These are phyloP conservation scores for Pseudocercospora eumusae DNA, from an alignment of 2,329 filamentous ascomycete genomes.

Conservation along the genomic window DNA sequence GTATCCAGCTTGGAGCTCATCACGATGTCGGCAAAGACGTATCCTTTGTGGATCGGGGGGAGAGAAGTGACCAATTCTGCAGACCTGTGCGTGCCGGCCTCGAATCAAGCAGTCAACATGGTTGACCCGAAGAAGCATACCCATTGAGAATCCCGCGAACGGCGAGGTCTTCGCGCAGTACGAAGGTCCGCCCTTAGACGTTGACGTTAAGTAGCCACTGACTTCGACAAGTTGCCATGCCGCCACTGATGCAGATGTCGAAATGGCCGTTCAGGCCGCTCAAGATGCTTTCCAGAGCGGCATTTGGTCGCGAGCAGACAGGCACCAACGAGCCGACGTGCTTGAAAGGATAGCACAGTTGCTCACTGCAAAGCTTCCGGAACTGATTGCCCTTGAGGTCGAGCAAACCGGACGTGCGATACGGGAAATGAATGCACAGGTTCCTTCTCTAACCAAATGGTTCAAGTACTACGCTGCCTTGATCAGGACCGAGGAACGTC, in stretches of 20 bases:
- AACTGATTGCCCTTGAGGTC: conserved; percentile 65
- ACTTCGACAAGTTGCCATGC: conserved; percentile 56
- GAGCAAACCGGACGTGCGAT: conserved; percentile 67
- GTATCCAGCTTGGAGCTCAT: not conserved
- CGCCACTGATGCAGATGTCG: conserved; percentile 66
- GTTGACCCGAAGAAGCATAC: conserved; percentile 45
- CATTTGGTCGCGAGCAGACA: conserved; percentile 59
- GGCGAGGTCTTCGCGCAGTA: conserved; percentile 56
- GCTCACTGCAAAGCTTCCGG: conserved; percentile 55
- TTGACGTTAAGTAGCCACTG: not conserved
- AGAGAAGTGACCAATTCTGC: conserved; percentile 8
- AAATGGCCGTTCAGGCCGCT: conserved; percentile 68
- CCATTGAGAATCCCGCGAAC: conserved; percentile 57
- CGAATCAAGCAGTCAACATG: not conserved
- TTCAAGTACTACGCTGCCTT: conserved; percentile 70
- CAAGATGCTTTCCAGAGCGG: conserved; percentile 66
- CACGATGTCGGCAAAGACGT: conserved; percentile 5
- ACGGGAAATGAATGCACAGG: conserved; percentile 70
- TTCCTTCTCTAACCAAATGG: conserved; percentile 67
- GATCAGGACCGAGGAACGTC: conserved; percentile 66
- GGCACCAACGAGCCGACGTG: conserved; percentile 61
- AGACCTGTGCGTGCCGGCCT: conserved; percentile 6
- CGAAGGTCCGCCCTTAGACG: not conserved
- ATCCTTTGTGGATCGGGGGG: conserved; percentile 17
- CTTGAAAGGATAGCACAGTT: conserved; percentile 62